Base-by-base conservation (phyloP, 1,139 yeast genomes). In the Arxiozyma telluris region DNA sequence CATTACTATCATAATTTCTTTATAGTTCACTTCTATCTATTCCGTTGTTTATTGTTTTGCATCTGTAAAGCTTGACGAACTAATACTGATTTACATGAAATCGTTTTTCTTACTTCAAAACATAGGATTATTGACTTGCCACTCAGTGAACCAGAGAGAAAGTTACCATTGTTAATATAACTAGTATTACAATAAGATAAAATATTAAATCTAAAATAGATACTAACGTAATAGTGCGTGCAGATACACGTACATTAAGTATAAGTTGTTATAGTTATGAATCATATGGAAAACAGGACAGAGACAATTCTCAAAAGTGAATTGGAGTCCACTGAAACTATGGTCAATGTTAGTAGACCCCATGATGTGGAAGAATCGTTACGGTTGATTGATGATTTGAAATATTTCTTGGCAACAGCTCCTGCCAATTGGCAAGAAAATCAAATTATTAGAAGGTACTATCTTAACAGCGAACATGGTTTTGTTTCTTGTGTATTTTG, bases 401-500 rank as follows among this genome's bases (percentile, higher is more conserved):
- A 88, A 71, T 84, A 85, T 70, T 91, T 91, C 64, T 71, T 91
- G 51, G 89, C 90, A 4, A 87, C 96, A 0, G 98, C 97, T 0
- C 98, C 98, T 0, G 94, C 94, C 2, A 87, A 85, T 66, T 91
- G 97, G 96, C 91, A 84, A 66, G 88, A 84, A 57, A 85, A 85
- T 64, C 97, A 91, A 68, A 87, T 88, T 50, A 87, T 91, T 54
- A 76, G 96, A 65, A 76, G 96, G 54, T 91, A 88, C 69, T 87
- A 85, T 65, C 73, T 93, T 52, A 91, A 90, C 60, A 87, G 84
- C 58, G 96, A 88, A 59, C 97, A 91, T 69, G 94, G 94, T 0
- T 86, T 85, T 62, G 94, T 93, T 11, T 83, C 93, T 54, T 93
- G 98, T 71, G 91, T 93, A 1, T 86, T 78, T 63, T 93, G 98